Evolutionary conservation across 768 basidiomycete species (phyloP), one percentile per base, ranked within the genome.

Genomic region (Phanerochaete sordida): DNA sequence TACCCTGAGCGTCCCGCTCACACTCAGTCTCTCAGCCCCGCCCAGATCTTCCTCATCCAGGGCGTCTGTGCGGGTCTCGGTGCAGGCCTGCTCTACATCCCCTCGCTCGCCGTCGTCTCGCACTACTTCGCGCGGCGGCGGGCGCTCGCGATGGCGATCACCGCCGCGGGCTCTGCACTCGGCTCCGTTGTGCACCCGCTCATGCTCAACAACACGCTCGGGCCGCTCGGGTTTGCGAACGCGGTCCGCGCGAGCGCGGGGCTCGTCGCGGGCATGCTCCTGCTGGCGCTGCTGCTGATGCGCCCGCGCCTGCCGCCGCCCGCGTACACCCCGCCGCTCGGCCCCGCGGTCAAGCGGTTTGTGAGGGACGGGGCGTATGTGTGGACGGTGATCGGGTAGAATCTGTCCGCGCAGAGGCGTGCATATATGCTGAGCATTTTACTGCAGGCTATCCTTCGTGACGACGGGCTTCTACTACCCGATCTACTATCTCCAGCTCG

Each of bases 101-200:
- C 81, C 0, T 73, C 76, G 44, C 61, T 77, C 54, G 73, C 74
- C 7, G 61, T 82, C 23, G 63, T 80, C 8, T 74, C 77, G 4
- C 81, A 81, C 33, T 75, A 79, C 62, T 84, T 84, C 69, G 66
- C 67, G 30, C 69, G 68, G 49, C 69, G 73, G 15, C 72, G 80
- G 24, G 68, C 78, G 3, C 62, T 78, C 3, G 79, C 79, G 6
- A 78, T 80, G 64, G 79, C 81, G 9, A 65, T 84, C 45, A 74
- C 73, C 24, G 69, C 76, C 0, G 73, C 74, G 39, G 80, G 81
- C 35, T 70, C 68, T 31, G 62, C 62, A 45, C 26, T 73, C 37
- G 66, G 67, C 55, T 60, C 65, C 56, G 51, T 70, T 24, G 57
- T 74, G 15, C 70, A 68, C 52, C 72, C 73, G 1, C 61, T 66